phyloP scores from a whole-genome alignment of 495 filamentous ascomycete species.

The Beverwykella pulmonaria region DNA sequence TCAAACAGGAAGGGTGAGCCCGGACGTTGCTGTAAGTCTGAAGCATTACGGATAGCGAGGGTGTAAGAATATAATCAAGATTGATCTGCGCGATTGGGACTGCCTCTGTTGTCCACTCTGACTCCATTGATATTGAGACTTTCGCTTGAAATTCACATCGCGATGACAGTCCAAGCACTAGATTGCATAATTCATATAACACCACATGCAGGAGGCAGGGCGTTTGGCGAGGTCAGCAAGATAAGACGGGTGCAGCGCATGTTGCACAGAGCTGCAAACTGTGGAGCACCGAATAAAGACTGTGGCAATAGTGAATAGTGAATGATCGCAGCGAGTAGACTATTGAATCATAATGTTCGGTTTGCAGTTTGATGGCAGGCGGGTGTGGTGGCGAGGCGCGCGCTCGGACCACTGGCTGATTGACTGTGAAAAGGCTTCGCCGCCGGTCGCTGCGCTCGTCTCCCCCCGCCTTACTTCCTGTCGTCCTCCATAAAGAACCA shows the following conservation, averaged over 20 bases:
- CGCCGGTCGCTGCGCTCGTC: neutral
- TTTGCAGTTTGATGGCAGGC: no score
- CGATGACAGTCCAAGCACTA: neutral
- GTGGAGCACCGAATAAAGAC: no score
- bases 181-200: neutral
- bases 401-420: neutral
- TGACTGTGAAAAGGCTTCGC: neutral
- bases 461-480: neutral
- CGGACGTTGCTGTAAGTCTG: neutral
- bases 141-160: no score
- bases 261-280: no score
- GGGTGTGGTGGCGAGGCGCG: neutral
- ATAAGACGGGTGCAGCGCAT: neutral
- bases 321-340: neutral
- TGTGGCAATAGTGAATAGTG: no score
- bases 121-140: neutral
- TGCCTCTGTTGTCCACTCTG: neutral
- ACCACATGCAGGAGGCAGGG: slow-evolving; percentile 9
- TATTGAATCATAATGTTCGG: neutral
- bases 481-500: slow-evolving; percentile 12
- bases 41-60: neutral
- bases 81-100: neutral
- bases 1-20: no score
- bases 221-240: slow-evolving; percentile 1
- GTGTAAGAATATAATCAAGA: slow-evolving; percentile 1